Base-by-base conservation (phyloP, 805 yeast species). In the Nakazawaea wickerhamii region DNA sequence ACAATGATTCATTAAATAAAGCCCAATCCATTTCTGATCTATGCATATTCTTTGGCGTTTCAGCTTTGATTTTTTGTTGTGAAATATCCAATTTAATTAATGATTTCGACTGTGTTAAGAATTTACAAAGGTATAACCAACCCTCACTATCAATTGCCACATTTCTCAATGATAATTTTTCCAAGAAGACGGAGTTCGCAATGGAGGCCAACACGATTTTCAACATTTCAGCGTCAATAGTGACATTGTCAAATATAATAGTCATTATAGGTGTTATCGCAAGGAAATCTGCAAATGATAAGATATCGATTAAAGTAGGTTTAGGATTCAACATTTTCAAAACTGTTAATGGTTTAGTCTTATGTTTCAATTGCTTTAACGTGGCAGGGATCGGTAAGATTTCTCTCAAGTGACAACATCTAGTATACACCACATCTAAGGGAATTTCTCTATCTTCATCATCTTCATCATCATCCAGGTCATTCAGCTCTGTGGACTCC, bases 211-310 rank as follows among this genome's bases (percentile, higher is more conserved):
- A 52, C 26, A 76, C 57, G 46, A 71, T 70, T 40, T 65, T 67
- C 44, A 76, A 55, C 81, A 76, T 76, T 45, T 74, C 76, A 3
- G 71, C 65, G 18, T 74, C 71, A 62, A 76, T 64, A 1, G 74
- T 62, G 21, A 76, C 81, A 51, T 76, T 76, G 55, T 76, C 82
- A 49, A 76, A 75, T 20, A 76, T 75, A 4, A 76, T 67, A 1
- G 79, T 75, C 41, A 72, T 64, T 30, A 76, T 67, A 4, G 79
- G 80, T 0, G 76, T 73, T 39, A 76, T 73, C 1, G 81, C 70
- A 25, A 76, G 63, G 51, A 76, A 76, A 50, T 76, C 82, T 45
- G 77, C 65, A 51, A 76, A 76, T 5, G 81, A 76, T 20, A 76
- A 60, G 8, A 75, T 68, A 54, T 76, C 82, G 45, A 76, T 74